Evolutionary conservation across 768 basidiomycete genomes (phyloP).

Genomic region (Mycena metata): DNA sequence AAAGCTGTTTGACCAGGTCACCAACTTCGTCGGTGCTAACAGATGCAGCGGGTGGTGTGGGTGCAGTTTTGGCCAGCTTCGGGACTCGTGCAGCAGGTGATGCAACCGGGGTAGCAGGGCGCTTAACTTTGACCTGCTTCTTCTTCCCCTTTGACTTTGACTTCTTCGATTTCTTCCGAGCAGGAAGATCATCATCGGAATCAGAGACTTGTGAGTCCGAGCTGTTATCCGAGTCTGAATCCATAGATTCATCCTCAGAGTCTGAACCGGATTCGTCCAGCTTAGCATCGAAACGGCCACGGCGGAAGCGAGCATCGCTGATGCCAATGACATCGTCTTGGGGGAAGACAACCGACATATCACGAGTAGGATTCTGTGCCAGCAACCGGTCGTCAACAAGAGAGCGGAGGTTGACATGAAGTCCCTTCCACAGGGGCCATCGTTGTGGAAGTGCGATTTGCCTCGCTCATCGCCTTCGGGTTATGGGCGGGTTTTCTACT

Average conservation of each 20-base stretch:
- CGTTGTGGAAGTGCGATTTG: too few species aligned
- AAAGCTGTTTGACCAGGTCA: constrained; percentile 7
- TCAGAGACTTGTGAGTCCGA: not conserved
- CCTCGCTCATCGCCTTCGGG: too few species aligned
- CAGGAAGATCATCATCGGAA: not conserved
- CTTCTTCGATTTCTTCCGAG: not conserved
- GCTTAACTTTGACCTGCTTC: not conserved
- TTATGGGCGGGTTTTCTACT: constrained; percentile 8
- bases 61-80: too few species aligned
- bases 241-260: not conserved
- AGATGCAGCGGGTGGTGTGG: not conserved
- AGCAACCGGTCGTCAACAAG: constrained; percentile 12
- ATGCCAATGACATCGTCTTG: not conserved
- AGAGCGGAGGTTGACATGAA: not conserved
- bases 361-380: constrained; percentile 9
- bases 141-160: not conserved
- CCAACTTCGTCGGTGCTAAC: constrained; percentile 12
- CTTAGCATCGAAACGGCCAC: constrained; percentile 11
- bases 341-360: constrained; percentile 4
- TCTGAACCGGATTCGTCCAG: not conserved
- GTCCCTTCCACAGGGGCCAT: constrained; percentile 24
- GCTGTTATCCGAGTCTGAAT: not conserved
- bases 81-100: not conserved
- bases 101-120: not conserved
- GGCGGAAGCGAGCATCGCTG: not conserved